Evolutionary conservation across 768 basidiomycete species (phyloP).

Genomic region (Rhodocollybia butyracea): DNA sequence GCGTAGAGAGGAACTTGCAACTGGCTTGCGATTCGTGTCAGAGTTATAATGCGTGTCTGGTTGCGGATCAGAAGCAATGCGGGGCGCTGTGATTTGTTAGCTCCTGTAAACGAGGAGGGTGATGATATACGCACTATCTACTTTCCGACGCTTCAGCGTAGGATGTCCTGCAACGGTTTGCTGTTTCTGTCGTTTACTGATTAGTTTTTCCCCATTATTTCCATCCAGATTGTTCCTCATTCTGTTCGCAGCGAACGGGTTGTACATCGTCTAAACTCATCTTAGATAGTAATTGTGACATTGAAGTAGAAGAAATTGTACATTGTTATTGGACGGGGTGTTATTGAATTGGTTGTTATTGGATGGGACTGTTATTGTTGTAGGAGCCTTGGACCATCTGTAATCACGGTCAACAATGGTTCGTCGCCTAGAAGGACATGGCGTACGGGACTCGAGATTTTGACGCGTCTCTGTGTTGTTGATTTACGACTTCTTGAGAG

Average conservation of each 20-base stretch:
- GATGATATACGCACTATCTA: neutral
- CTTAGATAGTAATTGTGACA: neutral
- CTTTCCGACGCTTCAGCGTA: neutral
- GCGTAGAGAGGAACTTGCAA: neutral
- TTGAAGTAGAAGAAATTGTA: neutral
- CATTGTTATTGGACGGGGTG: too few relatives aligned
- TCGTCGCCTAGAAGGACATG: neutral
- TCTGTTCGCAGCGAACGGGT: neutral
- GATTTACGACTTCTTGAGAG: neutral
- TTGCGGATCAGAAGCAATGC: neutral
- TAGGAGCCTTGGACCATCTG: constrained; percentile 1
- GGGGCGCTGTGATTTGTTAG: neutral
- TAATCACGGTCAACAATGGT: neutral
- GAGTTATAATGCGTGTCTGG: neutral
- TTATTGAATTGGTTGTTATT: too few relatives aligned
- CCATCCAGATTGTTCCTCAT: neutral
- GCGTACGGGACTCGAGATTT: neutral
- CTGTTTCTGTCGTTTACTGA: neutral
- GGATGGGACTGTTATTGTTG: neutral
- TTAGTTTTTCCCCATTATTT: neutral
- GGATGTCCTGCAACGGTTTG: neutral
- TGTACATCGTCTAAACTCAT: neutral
- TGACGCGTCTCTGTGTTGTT: constrained; percentile 5
- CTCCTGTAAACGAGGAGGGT: neutral
- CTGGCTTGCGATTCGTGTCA: neutral